phyloP scores from a whole-genome alignment of 164 flowering plant genomes.

The Aristolochia fimbriata region DNA sequence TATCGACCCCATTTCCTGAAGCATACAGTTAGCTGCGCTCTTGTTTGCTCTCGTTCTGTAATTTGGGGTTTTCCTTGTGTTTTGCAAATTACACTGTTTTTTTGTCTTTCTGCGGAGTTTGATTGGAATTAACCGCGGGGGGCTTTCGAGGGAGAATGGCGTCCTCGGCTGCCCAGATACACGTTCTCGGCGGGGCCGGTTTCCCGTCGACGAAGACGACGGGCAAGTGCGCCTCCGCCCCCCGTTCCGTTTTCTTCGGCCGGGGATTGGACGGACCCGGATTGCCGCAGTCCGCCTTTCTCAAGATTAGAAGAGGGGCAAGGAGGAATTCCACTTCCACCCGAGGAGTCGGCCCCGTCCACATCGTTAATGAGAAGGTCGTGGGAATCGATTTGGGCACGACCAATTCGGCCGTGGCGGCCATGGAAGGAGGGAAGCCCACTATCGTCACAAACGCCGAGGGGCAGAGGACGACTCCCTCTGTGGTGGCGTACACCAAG shows the following conservation, averaged over 20 bases:
- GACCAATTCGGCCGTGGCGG: conserved; percentile 65
- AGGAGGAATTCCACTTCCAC: neutral
- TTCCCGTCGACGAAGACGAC: conserved; percentile 10
- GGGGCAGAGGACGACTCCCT: conserved; percentile 85
- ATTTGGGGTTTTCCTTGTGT: neutral
- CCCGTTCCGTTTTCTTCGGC: conserved; percentile 30
- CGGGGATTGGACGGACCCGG: conserved; percentile 14
- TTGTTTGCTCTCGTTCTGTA: neutral
- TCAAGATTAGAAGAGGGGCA: conserved; percentile 12
- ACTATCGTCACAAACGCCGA: conserved; percentile 63
- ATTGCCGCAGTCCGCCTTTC: conserved; percentile 13
- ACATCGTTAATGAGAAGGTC: conserved; percentile 47
- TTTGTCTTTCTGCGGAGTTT: no score
- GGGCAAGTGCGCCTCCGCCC: neutral
- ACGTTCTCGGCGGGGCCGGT: conserved; percentile 24
- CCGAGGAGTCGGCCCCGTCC: conserved; percentile 18
- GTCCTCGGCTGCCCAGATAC: conserved; percentile 33
- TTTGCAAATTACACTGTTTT: no score
- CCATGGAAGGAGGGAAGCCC: conserved; percentile 79
- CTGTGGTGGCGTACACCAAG: conserved; percentile 93
- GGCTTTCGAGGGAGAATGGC: conserved; percentile 23
- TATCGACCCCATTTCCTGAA: neutral
- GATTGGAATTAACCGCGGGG: no score
- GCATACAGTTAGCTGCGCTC: neutral
- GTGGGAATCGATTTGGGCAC: conserved; percentile 66